Percentiles rank a stretch among this genome's conserved stretches.
These are phyloP conservation scores for Zangia roseola DNA, from an alignment of 768 basidiomycete species.

Conservation along the genomic window DNA sequence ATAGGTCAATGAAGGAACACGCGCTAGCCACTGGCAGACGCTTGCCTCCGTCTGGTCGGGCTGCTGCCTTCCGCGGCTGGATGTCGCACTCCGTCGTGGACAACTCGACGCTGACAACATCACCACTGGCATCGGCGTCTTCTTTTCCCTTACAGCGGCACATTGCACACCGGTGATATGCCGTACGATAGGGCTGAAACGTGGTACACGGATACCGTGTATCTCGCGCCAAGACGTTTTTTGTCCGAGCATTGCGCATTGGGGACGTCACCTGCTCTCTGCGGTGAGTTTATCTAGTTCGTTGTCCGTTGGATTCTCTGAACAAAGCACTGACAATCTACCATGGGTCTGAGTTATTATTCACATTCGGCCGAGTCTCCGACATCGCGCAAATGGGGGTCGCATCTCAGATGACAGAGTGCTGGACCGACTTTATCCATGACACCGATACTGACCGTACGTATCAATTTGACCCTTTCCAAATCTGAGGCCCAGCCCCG, in stretches of 20 bases:
- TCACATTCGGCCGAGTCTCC: conserved; percentile 40
- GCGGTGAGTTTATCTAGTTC: conserved; percentile 51
- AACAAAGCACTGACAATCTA: conserved; percentile 9
- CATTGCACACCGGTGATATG: conserved; percentile 58
- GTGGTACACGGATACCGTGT: conserved; percentile 63
- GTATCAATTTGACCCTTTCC: conserved; percentile 16
- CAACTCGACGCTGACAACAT: conserved; percentile 35
- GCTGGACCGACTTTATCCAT: conserved; percentile 55
- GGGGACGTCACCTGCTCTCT: conserved; percentile 45
- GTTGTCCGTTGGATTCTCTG: no score
- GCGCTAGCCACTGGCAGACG: conserved; percentile 9
- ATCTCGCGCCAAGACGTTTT: conserved; percentile 46
- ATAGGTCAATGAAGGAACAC: conserved; percentile 18
- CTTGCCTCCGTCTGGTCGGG: conserved; percentile 40
- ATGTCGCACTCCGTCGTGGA: conserved; percentile 51
- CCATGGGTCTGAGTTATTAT: conserved; percentile 12
- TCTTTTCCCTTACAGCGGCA: conserved; percentile 49
- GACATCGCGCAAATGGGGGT: conserved; percentile 42
- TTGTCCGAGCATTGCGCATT: conserved; percentile 53
- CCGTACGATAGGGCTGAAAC: conserved; percentile 55
- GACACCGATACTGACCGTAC: conserved; percentile 55
- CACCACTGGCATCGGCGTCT: conserved; percentile 37
- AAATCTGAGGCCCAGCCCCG: not conserved
- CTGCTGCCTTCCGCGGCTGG: conserved; percentile 45
- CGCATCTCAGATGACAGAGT: conserved; percentile 47